Evolutionary conservation across 2,329 filamentous ascomycete species (phyloP).

Genomic region (Akanthomyces dipterigenus): DNA sequence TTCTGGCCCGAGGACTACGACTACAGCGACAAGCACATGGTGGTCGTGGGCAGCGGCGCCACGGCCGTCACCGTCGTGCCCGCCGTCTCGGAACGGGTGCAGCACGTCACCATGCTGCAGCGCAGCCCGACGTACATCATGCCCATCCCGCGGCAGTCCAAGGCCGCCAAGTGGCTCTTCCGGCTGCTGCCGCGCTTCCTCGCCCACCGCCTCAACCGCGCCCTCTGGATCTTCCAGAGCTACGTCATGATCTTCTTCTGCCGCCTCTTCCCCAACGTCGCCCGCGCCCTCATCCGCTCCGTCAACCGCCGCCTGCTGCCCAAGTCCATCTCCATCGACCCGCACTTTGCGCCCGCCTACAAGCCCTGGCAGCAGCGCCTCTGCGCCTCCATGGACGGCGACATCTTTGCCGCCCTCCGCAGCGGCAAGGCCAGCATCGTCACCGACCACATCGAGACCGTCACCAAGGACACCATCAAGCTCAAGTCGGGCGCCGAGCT

Average conservation of each 20-base stretch:
- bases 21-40: slow-evolving; percentile 56
- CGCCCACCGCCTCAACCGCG: slow-evolving; percentile 37
- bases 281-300: slow-evolving; percentile 36
- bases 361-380: slow-evolving; percentile 63
- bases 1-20: slow-evolving; percentile 66
- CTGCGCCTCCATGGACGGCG: slow-evolving; percentile 47
- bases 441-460: slow-evolving; percentile 39
- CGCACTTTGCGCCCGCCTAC: slow-evolving; percentile 49
- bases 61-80: slow-evolving; percentile 62
- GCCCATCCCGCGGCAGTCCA: slow-evolving; percentile 36
- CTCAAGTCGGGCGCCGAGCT: slow-evolving; percentile 39
- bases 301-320: slow-evolving; percentile 42
- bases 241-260: slow-evolving; percentile 41
- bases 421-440: slow-evolving; percentile 33
- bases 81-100: slow-evolving; percentile 48
- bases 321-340: slow-evolving; percentile 36
- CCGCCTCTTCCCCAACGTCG: slow-evolving; percentile 38
- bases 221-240: slow-evolving; percentile 39
- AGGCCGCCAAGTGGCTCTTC: slow-evolving; percentile 27
- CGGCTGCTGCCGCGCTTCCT: slow-evolving; percentile 36
- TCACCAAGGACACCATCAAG: slow-evolving; percentile 37
- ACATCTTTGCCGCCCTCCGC: slow-evolving; percentile 38
- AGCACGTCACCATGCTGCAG: slow-evolving; percentile 62
- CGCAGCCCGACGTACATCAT: slow-evolving; percentile 58
- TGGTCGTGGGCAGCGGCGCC: slow-evolving; percentile 61